Conservation (phyloP, 352 stramenopile species). For the Globisporangium uncinulatum region DNA sequence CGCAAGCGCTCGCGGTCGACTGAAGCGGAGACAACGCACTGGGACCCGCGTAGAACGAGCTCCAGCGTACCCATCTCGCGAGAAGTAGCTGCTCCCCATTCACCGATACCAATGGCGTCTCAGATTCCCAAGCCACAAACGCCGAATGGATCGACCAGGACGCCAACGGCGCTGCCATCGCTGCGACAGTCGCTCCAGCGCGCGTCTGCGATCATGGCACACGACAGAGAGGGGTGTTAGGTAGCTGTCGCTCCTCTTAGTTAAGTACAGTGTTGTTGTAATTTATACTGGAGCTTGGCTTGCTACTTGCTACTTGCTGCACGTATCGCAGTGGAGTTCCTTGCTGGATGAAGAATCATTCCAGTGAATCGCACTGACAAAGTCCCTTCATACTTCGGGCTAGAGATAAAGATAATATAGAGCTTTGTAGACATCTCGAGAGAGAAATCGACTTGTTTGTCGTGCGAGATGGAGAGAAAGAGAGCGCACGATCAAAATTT, state of each 20-base stretch:
- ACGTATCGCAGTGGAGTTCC: too few relatives aligned
- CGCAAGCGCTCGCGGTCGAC: neutral
- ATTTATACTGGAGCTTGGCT: neutral
- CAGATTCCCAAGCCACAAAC: neutral
- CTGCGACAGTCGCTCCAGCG: constrained; percentile 5
- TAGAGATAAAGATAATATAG: too few relatives aligned
- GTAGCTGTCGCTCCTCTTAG: too few relatives aligned
- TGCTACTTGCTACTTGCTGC: too few relatives aligned
- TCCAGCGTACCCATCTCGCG: neutral
- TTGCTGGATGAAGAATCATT: too few relatives aligned
- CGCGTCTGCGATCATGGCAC: constrained; percentile 6
- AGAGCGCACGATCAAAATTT: too few relatives aligned
- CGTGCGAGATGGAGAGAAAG: too few relatives aligned
- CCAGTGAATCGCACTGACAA: too few relatives aligned
- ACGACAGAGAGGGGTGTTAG: neutral
- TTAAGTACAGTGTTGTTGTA: neutral
- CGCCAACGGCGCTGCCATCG: neutral
- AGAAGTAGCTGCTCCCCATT: neutral
- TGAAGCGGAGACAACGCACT: neutral
- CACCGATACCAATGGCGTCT: too few relatives aligned
- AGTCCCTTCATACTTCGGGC: too few relatives aligned
- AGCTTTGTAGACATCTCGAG: too few relatives aligned
- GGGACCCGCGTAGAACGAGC: neutral
- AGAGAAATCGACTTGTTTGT: too few relatives aligned
- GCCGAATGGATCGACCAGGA: neutral